Evolutionary conservation across 441 rosid genomes (phyloP), one percentile per base, ranked within the genome.

Genomic region (Brassica hybrid): DNA sequence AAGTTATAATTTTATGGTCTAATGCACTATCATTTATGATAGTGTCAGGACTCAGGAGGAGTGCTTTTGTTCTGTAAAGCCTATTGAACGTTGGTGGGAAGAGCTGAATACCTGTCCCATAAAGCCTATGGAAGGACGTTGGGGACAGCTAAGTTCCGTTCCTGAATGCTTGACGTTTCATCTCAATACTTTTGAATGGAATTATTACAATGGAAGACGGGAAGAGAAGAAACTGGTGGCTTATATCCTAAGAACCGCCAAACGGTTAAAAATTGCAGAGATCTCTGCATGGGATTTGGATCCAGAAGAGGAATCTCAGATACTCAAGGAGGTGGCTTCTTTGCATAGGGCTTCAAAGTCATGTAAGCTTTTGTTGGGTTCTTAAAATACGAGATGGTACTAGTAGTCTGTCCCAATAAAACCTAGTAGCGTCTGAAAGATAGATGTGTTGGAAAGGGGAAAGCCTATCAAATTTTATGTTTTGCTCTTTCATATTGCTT

Each of bases 201-300:
- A 50, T 14, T n/a, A 50, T 50, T 50, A 50, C 57, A 50, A 50
- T 50, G 57, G 57, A 50, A 50, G 57, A 50, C 57, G 57, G 9
- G 57, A 50, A 50, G 57, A 50, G 57, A 50, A 50, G 57, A 50
- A 50, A 50, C 57, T 50, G 57, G 57, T 50, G 57, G 18, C 57
- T 50, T 50, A 50, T 50, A 50, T 50, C 57, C 57, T 50, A 50
- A 50, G 57, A 50, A 50, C 57, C 57, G 56, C 57, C 6, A 50
- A 50, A 50, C 57, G 7, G 57, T 50, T 50, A 50, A 50, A 50
- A 6, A 50, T 6, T 50, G 57, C 57, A 50, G 18, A 50, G 6
- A 50, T 50, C 57, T 50, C 57, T 48, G 56, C 56, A 48, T 5
- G 56, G 56, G 7, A n/a, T 48, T 48, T 48, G 8, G 2, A n/a